Base-by-base conservation (phyloP, 805 yeast species). In the Cyberlindnera bimundalis region DNA sequence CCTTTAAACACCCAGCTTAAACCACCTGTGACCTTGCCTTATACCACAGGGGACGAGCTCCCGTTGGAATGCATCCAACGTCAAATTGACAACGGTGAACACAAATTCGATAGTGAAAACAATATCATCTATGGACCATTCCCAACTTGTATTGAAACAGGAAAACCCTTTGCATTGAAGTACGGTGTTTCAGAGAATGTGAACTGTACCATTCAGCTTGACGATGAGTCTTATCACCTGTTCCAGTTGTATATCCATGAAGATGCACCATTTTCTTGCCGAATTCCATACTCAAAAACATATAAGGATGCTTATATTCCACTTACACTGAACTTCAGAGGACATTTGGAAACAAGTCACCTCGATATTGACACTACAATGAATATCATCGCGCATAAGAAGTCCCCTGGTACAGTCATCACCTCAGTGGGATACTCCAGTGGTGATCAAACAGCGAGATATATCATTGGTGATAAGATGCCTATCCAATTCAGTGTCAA, bases 221-320 rank as follows among this genome's bases (percentile, higher is more conserved):
- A 74, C 12, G 91, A 84, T 58, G 82, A 79, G 49, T 53, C 78
- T 29, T 84, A 74, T 56, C 93, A 84, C 55, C 58, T 84, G 43
- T 81, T 84, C 59, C 91, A 84, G 62, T 65, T 84, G 34, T 84
- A 84, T 56, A 65, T 84, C 31, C 93, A 84, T 59, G 83, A 84
- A 56, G 93, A 84, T 57, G 79, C 74, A 8, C 93, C 93, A 21
- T 77, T 79, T 55, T 73, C 84, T 34, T 84, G 93, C 59, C 66
- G 82, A 40, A 50, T 81, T 9, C 83, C 84, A 4, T 59, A 76
- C 43, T 62, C 73, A 15, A 43, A 37, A 28, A 38, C 54, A 1
- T 24, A 64, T 64, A 27, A 62, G 30, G 65, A 71, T 26, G 70
- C 48, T 2, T 48, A 31, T n/a, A 63, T 82, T 11, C 90, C 91